Percentiles rank a stretch among this genome's conserved stretches.
Conservation (phyloP, 495 filamentous ascomycete genomes). For the Friedmanniomyces simplex region DNA sequence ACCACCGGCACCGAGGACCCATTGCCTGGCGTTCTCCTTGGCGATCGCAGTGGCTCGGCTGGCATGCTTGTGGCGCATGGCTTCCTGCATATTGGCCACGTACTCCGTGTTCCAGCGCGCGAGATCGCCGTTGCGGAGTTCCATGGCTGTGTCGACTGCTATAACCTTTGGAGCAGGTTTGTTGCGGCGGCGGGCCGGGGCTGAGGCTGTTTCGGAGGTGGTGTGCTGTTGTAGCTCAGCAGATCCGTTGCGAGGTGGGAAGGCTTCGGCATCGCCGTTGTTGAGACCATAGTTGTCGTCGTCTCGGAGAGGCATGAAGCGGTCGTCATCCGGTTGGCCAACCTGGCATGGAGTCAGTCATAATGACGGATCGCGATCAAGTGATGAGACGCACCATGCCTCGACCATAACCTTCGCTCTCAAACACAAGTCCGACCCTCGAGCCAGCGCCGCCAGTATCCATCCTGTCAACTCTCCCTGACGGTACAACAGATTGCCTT, state of each 20-base stretch:
- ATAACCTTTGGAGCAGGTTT: constrained; percentile 18
- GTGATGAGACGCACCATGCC: constrained; percentile 20
- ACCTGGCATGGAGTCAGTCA: constrained; percentile 1
- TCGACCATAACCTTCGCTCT: constrained; percentile 28
- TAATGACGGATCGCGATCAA: neutral
- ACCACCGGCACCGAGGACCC: constrained; percentile 21
- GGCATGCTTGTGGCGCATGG: constrained; percentile 13
- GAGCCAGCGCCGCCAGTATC: neutral
- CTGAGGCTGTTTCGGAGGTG: constrained; percentile 14
- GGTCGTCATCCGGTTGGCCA: constrained; percentile 13
- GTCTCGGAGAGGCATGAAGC: constrained; percentile 14
- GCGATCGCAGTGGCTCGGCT: constrained; percentile 20
- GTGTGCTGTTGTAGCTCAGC: constrained; percentile 13
- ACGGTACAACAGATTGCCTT: neutral
- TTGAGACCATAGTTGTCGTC: neutral
- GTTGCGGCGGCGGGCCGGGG: constrained; percentile 14
- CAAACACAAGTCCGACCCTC: constrained; percentile 32
- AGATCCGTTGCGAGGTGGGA: neutral
- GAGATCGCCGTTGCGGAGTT: constrained; percentile 30
- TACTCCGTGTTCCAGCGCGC: constrained; percentile 30
- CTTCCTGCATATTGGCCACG: constrained; percentile 28
- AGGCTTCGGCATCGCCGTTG: neutral
- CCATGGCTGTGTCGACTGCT: constrained; percentile 21
- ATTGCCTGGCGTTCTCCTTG: constrained; percentile 33
- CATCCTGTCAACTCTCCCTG: neutral